Percentiles rank a stretch among this genome's conserved stretches.
Evolutionary conservation across 2,329 filamentous ascomycete species (phyloP).

Genomic region (Fusarium virguliforme): DNA sequence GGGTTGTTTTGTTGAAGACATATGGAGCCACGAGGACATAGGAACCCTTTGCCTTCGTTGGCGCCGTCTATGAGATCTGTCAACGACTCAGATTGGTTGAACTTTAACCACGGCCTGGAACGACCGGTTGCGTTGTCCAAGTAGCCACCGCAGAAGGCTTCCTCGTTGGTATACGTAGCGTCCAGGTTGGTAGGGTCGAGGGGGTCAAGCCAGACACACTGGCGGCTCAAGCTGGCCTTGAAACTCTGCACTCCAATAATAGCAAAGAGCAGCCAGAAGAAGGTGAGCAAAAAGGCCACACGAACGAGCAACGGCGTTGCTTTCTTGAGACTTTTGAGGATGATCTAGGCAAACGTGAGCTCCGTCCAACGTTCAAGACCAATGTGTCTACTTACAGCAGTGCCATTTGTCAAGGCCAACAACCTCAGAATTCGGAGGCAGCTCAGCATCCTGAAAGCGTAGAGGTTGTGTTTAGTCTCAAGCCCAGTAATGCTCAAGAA

Average conservation of each 20-base stretch:
- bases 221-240: conserved; percentile 84
- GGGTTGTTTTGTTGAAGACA: conserved; percentile 88
- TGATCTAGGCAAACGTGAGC: conserved; percentile 73
- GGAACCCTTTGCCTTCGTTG: conserved; percentile 81
- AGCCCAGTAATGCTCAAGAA: conserved; percentile 78
- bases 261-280: conserved; percentile 98
- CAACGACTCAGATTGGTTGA: conserved; percentile 58
- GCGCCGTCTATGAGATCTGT: conserved; percentile 67
- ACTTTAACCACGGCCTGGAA: conserved; percentile 77
- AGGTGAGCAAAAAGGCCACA: conserved; percentile 93
- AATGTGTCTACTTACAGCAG: conserved; percentile 74
- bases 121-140: conserved; percentile 73
- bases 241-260: conserved; percentile 98
- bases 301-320: conserved; percentile 92
- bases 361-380: neutral
- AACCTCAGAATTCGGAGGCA: conserved; percentile 93
- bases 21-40: conserved; percentile 87
- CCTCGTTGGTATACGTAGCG: conserved; percentile 73
- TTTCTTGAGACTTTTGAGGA: conserved; percentile 94
- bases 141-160: conserved; percentile 91
- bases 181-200: conserved; percentile 68
- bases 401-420: conserved; percentile 93
- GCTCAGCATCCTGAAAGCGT: conserved; percentile 96
- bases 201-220: conserved; percentile 84
- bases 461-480: conserved; percentile 81